A percentile compares a stretch with the other conserved stretches of the same genome.
Evolutionary conservation across 1,284 basidiomycete genomes (phyloP).

Genomic region (Pseudozyma thailandica): DNA sequence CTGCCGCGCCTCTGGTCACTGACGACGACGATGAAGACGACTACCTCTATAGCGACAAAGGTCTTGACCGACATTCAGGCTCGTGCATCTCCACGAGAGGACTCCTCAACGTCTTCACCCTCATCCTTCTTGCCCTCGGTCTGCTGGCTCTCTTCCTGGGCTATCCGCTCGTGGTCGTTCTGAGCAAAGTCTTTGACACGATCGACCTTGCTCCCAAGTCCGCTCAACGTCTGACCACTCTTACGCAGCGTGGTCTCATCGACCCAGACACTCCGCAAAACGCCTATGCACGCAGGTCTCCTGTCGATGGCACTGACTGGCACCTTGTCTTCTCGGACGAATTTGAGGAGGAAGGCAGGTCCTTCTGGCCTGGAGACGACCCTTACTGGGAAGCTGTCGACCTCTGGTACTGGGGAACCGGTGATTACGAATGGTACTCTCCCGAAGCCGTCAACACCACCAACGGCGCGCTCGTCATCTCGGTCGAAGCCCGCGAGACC

Average conservation of each 20-base stretch:
- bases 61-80: conserved; percentile 24
- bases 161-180: conserved; percentile 59
- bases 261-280: conserved; percentile 56
- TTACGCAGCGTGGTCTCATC: conserved; percentile 47
- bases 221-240: conserved; percentile 24
- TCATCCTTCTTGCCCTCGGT: conserved; percentile 53
- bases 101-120: conserved; percentile 58
- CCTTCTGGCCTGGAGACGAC: conserved; percentile 70
- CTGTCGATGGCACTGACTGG: conserved; percentile 39
- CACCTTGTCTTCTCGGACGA: conserved; percentile 80
- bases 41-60: conserved; percentile 40
- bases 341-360: conserved; percentile 76
- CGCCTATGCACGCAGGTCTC: conserved; percentile 29
- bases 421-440: conserved; percentile 68
- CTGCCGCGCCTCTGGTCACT: conserved; percentile 24
- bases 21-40: conserved; percentile 48
- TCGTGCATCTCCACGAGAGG: conserved; percentile 49
- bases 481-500: conserved; percentile 53
- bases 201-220: conserved; percentile 31
- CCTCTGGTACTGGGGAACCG: conserved; percentile 70
- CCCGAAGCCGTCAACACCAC: conserved; percentile 64
- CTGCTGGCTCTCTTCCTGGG: conserved; percentile 63
- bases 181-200: conserved; percentile 45
- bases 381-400: conserved; percentile 71
- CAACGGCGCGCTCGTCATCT: conserved; percentile 51